Percentiles rank a stretch among this genome's conserved stretches.
Evolutionary conservation across 805 yeast species (phyloP).

Genomic region (Candida silvicultrix): DNA sequence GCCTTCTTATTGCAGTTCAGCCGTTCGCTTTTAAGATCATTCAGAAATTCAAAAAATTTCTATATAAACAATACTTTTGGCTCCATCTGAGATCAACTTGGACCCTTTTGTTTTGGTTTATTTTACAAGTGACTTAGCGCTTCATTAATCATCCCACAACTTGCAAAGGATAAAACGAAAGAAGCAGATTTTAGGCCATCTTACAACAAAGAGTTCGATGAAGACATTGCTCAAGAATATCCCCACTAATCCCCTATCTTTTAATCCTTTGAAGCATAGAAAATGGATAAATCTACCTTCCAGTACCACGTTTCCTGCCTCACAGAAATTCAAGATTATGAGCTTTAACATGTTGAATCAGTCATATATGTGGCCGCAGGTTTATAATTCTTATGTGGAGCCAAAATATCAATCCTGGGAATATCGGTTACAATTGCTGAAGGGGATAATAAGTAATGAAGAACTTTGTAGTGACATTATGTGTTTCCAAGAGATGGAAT

Average conservation of each 20-base stretch:
- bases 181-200: neutral
- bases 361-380: slow-evolving; percentile 55
- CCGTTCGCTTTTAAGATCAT: slow-evolving; percentile 11
- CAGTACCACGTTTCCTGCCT: neutral
- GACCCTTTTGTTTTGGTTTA: too few species aligned
- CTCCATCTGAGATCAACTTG: too few species aligned
- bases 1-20: too few species aligned
- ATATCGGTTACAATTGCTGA: slow-evolving; percentile 38
- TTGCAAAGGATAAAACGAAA: too few species aligned
- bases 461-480: slow-evolving; percentile 43
- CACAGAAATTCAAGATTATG: slow-evolving; percentile 25
- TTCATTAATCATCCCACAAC: too few species aligned
- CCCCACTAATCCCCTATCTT: neutral
- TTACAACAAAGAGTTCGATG: neutral
- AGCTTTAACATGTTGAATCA: slow-evolving; percentile 43
- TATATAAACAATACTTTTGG: neutral
- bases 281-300: slow-evolving; percentile 12
- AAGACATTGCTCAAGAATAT: neutral
- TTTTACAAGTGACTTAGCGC: too few species aligned
- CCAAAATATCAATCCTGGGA: slow-evolving; percentile 41
- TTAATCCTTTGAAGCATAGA: slow-evolving; percentile 10
- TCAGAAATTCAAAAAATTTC: too few species aligned
- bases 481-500: slow-evolving; percentile 54
- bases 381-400: slow-evolving; percentile 45
- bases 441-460: slow-evolving; percentile 26